Evolutionary conservation across 768 basidiomycete genomes (phyloP).

Genomic region (Rhizopogon sp.): DNA sequence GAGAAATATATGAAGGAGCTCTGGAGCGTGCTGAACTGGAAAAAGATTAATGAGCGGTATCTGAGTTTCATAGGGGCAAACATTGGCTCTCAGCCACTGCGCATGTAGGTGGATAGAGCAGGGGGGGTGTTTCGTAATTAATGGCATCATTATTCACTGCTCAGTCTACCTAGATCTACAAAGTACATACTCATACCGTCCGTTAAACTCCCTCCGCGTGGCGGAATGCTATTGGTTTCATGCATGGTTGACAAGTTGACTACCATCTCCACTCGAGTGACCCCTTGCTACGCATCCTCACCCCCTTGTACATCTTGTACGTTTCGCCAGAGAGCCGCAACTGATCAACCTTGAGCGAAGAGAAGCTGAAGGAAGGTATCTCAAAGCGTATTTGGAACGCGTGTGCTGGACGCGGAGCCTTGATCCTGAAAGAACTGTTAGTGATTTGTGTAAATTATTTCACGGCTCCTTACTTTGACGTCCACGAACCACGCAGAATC

Average conservation of each 20-base stretch:
- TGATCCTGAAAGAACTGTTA: slow-evolving; percentile 31
- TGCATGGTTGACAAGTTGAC: background rate
- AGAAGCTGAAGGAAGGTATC: slow-evolving; percentile 66
- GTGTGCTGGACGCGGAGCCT: slow-evolving; percentile 59
- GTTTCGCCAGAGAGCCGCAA: slow-evolving; percentile 72
- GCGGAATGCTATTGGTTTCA: background rate
- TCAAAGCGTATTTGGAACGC: slow-evolving; percentile 72
- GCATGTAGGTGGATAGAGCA: slow-evolving; percentile 1
- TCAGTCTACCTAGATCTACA: slow-evolving; percentile 10
- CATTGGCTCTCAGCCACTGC: background rate
- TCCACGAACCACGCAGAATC: slow-evolving; percentile 75
- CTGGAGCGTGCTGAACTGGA: slow-evolving; percentile 82
- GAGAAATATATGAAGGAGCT: slow-evolving; percentile 81
- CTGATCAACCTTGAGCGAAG: slow-evolving; percentile 80
- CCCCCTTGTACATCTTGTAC: slow-evolving; percentile 92
- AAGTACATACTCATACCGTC: slow-evolving; percentile 11
- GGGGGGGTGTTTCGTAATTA: slow-evolving; percentile 6
- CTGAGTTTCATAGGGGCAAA: slow-evolving; percentile 13
- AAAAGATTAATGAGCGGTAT: slow-evolving; percentile 39
- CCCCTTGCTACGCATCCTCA: slow-evolving; percentile 50
- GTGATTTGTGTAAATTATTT: background rate
- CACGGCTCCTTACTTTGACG: slow-evolving; percentile 45
- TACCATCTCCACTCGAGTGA: slow-evolving; percentile 31
- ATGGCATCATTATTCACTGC: slow-evolving; percentile 18
- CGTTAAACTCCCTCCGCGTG: background rate